phyloP scores from a whole-genome alignment of 495 filamentous ascomycete genomes.

The Talaromyces proteolyticus region DNA sequence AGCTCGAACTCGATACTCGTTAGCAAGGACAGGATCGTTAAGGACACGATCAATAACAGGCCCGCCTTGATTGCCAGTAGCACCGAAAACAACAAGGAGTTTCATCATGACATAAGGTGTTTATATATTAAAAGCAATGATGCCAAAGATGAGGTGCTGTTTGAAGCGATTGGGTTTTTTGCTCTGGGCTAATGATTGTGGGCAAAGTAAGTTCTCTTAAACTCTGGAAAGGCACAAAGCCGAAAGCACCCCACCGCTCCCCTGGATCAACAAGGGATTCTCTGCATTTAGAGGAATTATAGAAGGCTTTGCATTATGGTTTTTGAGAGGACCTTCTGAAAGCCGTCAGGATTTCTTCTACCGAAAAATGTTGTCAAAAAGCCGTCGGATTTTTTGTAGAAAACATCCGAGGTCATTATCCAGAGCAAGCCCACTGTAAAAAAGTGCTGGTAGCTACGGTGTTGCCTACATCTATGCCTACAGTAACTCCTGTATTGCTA shows the following conservation, averaged over 20 bases:
- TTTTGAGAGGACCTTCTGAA: too few relatives aligned
- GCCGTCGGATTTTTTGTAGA: neutral
- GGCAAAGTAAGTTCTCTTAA: neutral
- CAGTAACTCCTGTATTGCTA: neutral
- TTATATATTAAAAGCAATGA: neutral
- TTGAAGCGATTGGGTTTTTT: neutral
- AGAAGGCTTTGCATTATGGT: too few relatives aligned
- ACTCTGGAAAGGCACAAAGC: neutral
- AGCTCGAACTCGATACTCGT: conserved; percentile 30
- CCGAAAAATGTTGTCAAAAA: neutral
- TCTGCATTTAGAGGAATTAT: too few relatives aligned
- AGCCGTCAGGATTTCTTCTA: neutral
- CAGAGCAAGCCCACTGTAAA: neutral
- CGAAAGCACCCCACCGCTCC: neutral
- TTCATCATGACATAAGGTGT: conserved; percentile 11
- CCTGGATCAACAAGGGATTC: neutral
- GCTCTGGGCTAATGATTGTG: neutral
- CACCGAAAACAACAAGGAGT: conserved; percentile 39
- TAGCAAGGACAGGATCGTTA: conserved; percentile 15
- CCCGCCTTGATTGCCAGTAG: conserved; percentile 32
- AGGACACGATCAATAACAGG: conserved; percentile 20
- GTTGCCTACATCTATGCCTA: too few relatives aligned
- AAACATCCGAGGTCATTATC: neutral
- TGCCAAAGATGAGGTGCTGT: neutral
- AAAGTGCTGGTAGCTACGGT: neutral